Percentiles rank a stretch among this genome's conserved stretches.
These are phyloP conservation scores for Quercus bicolor DNA, from an alignment of 306 rosid genomes.

Conservation along the genomic window DNA sequence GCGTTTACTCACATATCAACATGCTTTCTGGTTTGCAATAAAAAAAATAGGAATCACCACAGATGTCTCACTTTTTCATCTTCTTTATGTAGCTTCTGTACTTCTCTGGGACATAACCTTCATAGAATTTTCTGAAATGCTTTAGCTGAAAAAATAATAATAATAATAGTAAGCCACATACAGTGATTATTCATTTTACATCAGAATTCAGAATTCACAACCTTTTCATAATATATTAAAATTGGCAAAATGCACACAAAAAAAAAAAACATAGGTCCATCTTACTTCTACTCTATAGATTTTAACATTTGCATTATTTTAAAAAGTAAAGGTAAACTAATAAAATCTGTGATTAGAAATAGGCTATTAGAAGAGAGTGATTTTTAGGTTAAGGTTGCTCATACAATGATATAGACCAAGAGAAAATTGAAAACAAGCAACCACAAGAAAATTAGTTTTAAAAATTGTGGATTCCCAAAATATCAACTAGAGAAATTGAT, in stretches of 20 bases:
- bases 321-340: not conserved
- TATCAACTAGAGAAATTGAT: not conserved
- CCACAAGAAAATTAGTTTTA: not conserved
- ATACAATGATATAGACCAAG: not conserved
- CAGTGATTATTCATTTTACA: too few species aligned
- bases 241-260: not conserved
- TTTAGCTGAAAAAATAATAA: slow-evolving; percentile 52
- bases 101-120: slow-evolving; percentile 85
- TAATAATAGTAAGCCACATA: too few species aligned
- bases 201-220: not conserved
- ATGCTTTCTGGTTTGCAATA: slow-evolving; percentile 24
- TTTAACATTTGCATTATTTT: not conserved
- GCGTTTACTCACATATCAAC: slow-evolving; percentile 21
- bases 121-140: slow-evolving; percentile 70
- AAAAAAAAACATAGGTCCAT: not conserved
- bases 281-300: not conserved
- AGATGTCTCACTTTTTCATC: slow-evolving; percentile 85
- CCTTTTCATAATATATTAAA: not conserved
- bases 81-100: slow-evolving; percentile 77
- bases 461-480: not conserved
- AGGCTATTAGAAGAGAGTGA: too few species aligned
- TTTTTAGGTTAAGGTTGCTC: not conserved
- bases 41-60: slow-evolving; percentile 29
- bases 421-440: not conserved
- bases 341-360: not conserved